Percentiles rank a stretch among this genome's conserved stretches.
phyloP scores from a whole-genome alignment of 2,329 filamentous ascomycete genomes.

The Diaporthe citri region DNA sequence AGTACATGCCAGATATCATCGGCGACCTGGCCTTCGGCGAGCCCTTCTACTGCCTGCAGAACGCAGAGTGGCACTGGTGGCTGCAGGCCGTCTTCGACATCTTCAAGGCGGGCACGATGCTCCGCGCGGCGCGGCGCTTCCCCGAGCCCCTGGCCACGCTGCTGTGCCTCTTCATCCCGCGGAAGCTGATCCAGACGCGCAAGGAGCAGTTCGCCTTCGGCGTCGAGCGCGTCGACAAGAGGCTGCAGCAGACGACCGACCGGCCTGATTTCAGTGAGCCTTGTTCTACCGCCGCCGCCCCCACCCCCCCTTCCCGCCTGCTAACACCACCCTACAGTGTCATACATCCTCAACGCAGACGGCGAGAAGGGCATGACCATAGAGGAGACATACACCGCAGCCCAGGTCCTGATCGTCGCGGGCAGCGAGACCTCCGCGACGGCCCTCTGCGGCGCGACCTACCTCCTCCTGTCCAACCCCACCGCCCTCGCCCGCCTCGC shows the following conservation, averaged over 20 bases:
- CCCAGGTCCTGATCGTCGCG: conserved; percentile 35
- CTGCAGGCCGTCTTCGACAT: conserved; percentile 41
- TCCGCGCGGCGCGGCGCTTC: conserved; percentile 31
- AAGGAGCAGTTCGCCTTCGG: conserved; percentile 33
- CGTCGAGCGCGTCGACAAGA: conserved; percentile 25
- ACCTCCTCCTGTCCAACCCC: conserved; percentile 44
- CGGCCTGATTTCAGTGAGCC: conserved; percentile 31
- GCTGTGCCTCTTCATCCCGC: conserved; percentile 33
- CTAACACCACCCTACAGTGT: conserved; percentile 1
- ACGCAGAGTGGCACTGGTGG: conserved; percentile 43
- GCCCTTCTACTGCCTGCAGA: conserved; percentile 43
- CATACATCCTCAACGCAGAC: conserved; percentile 32
- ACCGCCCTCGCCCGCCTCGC: conserved; percentile 11
- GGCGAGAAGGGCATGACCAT: conserved; percentile 39
- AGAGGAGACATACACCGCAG: conserved; percentile 40
- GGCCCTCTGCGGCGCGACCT: conserved; percentile 35
- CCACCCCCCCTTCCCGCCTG: too few relatives aligned
- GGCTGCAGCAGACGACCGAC: conserved; percentile 30
- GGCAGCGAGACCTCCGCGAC: conserved; percentile 39
- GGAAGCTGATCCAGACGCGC: conserved; percentile 21
- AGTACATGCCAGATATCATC: conserved; percentile 39
- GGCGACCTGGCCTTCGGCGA: conserved; percentile 45
- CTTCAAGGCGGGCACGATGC: conserved; percentile 33
- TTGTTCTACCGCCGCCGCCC: too few relatives aligned
- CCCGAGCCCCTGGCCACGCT: conserved; percentile 9